A percentile compares a stretch with the other conserved stretches of the same genome.
These are phyloP conservation scores for Lumnitzera racemosa DNA, from an alignment of 345 rosid genomes.

Conservation along the genomic window DNA sequence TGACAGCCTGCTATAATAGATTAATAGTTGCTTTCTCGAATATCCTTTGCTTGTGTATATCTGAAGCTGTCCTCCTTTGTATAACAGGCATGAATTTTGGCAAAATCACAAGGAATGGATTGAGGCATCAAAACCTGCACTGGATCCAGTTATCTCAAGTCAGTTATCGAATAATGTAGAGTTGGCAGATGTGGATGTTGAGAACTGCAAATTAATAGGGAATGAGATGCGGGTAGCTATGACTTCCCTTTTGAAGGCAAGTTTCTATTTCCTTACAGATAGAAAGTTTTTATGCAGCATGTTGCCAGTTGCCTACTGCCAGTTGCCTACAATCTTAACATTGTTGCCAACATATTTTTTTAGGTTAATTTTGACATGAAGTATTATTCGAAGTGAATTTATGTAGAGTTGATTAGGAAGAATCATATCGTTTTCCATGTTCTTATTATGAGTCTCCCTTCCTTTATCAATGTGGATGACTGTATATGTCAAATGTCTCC, in stretches of 20 bases:
- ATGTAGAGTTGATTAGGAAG: no score
- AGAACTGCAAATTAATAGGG: conserved; percentile 58
- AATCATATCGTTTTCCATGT: no score
- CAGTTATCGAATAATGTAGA: conserved; percentile 37
- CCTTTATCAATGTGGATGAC: no score
- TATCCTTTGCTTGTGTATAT: neutral
- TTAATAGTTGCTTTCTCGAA: no score
- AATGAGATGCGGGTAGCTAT: conserved; percentile 71
- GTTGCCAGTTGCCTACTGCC: no score
- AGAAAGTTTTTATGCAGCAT: neutral
- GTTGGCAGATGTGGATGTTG: conserved; percentile 40
- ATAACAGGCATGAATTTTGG: conserved; percentile 69
- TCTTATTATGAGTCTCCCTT: no score
- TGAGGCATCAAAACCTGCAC: conserved; percentile 51
- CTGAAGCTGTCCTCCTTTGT: conserved; percentile 11
- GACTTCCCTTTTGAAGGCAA: conserved; percentile 75
- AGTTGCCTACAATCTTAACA: neutral
- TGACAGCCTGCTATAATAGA: no score
- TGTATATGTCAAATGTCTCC: no score
- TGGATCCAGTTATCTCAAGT: conserved; percentile 46
- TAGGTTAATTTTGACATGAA: no score
- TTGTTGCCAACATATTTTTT: neutral
- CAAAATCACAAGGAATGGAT: conserved; percentile 69
- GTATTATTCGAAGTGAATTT: no score
- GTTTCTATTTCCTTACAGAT: neutral